A percentile compares a stretch with the other conserved stretches of the same genome.
phyloP scores from a whole-genome alignment of 1,284 basidiomycete genomes.

The Sporisorium graminicola region DNA sequence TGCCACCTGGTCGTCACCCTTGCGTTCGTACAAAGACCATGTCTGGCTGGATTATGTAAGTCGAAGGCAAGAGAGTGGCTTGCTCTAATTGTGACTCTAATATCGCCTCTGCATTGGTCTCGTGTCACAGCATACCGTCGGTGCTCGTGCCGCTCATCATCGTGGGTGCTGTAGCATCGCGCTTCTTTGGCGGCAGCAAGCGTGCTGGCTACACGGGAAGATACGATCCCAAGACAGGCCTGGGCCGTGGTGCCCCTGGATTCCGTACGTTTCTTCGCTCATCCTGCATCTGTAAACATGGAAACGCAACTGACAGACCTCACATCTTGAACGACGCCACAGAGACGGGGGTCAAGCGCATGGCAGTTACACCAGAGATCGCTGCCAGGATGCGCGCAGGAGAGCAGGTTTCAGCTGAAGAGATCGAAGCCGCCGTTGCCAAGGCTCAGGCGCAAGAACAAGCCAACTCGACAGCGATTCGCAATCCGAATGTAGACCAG shows the following conservation, averaged over 20 bases:
- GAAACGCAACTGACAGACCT: constrained; percentile 19
- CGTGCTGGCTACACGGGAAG: constrained; percentile 40
- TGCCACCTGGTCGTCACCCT: neutral
- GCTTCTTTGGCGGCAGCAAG: constrained; percentile 33
- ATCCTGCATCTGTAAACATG: too few species aligned
- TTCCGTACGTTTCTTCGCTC: constrained; percentile 49
- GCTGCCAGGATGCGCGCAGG: constrained; percentile 63
- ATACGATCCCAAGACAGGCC: constrained; percentile 64
- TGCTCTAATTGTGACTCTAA: neutral
- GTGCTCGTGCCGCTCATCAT: constrained; percentile 53
- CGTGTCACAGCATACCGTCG: constrained; percentile 43
- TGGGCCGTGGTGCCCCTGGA: constrained; percentile 64
- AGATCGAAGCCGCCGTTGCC: constrained; percentile 57
- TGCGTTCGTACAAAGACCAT: constrained; percentile 7
- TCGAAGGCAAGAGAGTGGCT: neutral
- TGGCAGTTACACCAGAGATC: constrained; percentile 63
- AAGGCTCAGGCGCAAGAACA: constrained; percentile 34
- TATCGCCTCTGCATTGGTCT: neutral
- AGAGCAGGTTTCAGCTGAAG: constrained; percentile 61
- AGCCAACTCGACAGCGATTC: constrained; percentile 32
- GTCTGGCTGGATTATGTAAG: constrained; percentile 50
- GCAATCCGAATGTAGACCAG: constrained; percentile 49
- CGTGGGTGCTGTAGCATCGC: constrained; percentile 43
- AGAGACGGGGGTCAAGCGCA: constrained; percentile 61
- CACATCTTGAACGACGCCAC: neutral